Conservation (phyloP, 306 rosid species). For the Neltuma alba region DNA sequence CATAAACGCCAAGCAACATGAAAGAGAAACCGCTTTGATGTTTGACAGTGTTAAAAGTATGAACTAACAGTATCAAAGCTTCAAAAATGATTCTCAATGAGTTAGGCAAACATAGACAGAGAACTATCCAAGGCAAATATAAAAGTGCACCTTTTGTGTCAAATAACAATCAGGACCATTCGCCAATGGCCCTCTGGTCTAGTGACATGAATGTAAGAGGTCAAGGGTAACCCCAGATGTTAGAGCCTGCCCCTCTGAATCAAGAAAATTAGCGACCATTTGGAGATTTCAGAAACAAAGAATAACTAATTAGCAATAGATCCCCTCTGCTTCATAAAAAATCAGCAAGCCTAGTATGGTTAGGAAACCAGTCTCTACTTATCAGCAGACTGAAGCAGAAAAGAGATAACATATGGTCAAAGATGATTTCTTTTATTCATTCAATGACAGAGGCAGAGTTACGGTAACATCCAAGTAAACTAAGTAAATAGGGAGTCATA, state of each 20-base stretch:
- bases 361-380: not conserved
- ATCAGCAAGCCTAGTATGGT: not conserved
- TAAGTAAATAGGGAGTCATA: not conserved
- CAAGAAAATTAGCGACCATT: not conserved
- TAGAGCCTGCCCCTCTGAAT: not conserved
- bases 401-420: not conserved
- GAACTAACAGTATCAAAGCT: not conserved
- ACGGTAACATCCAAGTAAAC: not conserved
- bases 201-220: too few species aligned
- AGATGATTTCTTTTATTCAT: not conserved
- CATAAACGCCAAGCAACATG: too few species aligned
- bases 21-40: not conserved
- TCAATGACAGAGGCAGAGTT: not conserved
- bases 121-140: not conserved
- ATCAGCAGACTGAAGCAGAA: not conserved
- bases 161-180: too few species aligned
- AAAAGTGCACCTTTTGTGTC: not conserved
- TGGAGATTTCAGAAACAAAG: not conserved
- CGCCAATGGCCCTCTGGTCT: too few species aligned
- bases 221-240: not conserved
- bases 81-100: not conserved
- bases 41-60: not conserved
- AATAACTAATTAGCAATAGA: not conserved
- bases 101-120: not conserved
- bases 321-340: not conserved